Evolutionary conservation across 176 grass and related monocot genomes (phyloP).

Genomic region (Melocanna baccifera): DNA sequence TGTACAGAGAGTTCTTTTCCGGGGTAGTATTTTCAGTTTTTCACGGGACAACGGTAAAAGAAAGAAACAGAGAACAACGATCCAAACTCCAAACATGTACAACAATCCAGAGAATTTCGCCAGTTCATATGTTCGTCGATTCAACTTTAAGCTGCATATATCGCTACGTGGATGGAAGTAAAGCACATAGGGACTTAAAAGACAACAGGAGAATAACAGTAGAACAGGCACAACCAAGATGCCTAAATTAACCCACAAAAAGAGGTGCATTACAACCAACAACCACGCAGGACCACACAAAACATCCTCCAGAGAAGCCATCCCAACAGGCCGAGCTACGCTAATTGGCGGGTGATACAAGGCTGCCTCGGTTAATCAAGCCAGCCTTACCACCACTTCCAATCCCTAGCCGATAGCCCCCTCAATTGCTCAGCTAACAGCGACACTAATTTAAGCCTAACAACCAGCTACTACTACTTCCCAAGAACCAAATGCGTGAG

Average conservation of each 20-base stretch:
- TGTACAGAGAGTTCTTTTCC: too few relatives aligned
- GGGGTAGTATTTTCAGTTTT: too few relatives aligned
- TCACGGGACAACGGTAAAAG: too few relatives aligned
- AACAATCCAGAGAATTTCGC: too few relatives aligned
- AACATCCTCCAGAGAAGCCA: slow-evolving; percentile 12
- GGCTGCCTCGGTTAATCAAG: background rate
- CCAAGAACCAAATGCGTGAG: slow-evolving; percentile 13
- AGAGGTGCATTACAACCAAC: background rate
- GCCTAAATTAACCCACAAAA: background rate
- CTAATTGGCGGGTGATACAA: slow-evolving; percentile 56
- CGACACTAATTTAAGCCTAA: slow-evolving; percentile 23
- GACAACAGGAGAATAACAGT: background rate
- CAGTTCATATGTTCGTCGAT: background rate
- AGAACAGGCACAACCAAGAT: background rate
- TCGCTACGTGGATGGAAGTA: background rate
- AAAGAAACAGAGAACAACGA: background rate
- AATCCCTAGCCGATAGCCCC: slow-evolving; percentile 28
- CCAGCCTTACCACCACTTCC: slow-evolving; percentile 49
- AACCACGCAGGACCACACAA: background rate
- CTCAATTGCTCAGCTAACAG: background rate
- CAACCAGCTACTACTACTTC: background rate
- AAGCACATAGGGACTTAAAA: background rate
- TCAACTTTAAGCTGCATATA: background rate
- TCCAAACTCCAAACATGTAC: too few relatives aligned
- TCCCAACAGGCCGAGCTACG: slow-evolving; percentile 2